Evolutionary conservation across 2,329 filamentous ascomycete genomes (phyloP), one percentile per base, ranked within the genome.

Genomic region (Ophiocordyceps polyrhachis-furcata): DNA sequence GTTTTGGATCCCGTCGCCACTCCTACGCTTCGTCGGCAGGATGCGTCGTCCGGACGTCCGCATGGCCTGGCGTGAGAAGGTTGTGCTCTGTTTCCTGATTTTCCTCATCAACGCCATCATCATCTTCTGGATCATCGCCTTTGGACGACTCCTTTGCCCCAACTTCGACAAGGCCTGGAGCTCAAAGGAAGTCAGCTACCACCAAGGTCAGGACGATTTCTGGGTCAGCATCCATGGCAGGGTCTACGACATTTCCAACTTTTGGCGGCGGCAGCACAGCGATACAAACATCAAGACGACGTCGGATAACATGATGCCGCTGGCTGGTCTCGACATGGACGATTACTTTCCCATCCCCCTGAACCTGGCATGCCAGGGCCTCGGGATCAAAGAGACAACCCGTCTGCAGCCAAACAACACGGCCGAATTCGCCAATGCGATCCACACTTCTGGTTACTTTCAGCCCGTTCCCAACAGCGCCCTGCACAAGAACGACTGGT

Each of bases 21-120:
- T 83, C 2, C 76, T 98, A 15, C 74, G 74, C n/a, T 81, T 71
- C 48, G 56, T 96, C 47, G 91, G 91, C 29, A 83, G 89, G 20
- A 98, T 98, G 91, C 93, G 93, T 65, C 80, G 91, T 45, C 91
- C 88, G 2, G 91, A 98, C 63, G 86, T 98, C 9, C 83, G 91
- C 23, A 83, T 95, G 76, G 91, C 91, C 0, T 98, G 91, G 91
- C 76, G 91, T 62, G 91, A 98, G 57, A 98, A 98, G 63, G 44
- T 98, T 12, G 81, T 91, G 0, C 68, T 98, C 12, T 78, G 88
- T 42, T 68, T 83, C 47, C 55, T 94, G 44, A 96, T 98, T 52
- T 58, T 83, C 28, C 54, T 98, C 13, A 63, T 93, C 52, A 98
- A 98, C 62, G 86, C 59, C 37, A 57, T 75, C 25, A 75, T 98